Evolutionary conservation across 371 early-diverging fungal species (phyloP).

Genomic region (Chytridiales sp.): DNA sequence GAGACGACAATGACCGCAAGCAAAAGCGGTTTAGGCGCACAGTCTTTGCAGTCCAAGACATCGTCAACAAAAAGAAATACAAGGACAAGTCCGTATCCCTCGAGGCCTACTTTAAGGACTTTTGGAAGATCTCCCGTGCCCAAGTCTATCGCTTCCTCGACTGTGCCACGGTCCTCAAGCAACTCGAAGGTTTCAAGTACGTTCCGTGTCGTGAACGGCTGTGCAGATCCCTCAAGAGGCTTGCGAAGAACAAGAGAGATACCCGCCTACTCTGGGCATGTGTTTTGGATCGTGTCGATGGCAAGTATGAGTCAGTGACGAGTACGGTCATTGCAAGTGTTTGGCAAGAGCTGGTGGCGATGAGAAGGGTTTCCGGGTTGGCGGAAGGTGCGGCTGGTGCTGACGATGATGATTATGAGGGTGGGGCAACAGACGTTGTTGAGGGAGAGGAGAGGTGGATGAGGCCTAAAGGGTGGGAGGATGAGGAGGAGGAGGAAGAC

Average conservation of each 20-base stretch:
- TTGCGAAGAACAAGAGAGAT: conserved; percentile 35
- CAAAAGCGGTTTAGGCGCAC: conserved; percentile 40
- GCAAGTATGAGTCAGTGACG: conserved; percentile 35
- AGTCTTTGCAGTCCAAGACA: conserved; percentile 37
- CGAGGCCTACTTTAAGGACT: conserved; percentile 44
- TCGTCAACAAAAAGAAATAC: conserved; percentile 44
- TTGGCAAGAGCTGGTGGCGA: conserved; percentile 27
- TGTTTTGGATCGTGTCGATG: conserved; percentile 25
- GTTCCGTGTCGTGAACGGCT: conserved; percentile 44
- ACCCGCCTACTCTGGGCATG: conserved; percentile 38
- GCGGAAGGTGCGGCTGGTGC: conserved; percentile 1
- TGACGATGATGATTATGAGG: too few species aligned
- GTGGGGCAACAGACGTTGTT: too few species aligned
- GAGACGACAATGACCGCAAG: too few species aligned
- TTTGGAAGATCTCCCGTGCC: conserved; percentile 46
- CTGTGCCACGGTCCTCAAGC: conserved; percentile 43
- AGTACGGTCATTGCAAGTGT: conserved; percentile 30
- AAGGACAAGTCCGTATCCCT: conserved; percentile 28
- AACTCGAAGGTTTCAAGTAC: conserved; percentile 33
- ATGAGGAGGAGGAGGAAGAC: too few species aligned
- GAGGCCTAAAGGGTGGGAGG: too few species aligned
- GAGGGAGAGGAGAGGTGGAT: too few species aligned
- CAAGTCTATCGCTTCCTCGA: conserved; percentile 50
- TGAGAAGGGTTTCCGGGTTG: conserved; percentile 5
- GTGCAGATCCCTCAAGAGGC: conserved; percentile 41